phyloP scores from a whole-genome alignment of 352 stramenopile species.

The Phytophthora megakarya region DNA sequence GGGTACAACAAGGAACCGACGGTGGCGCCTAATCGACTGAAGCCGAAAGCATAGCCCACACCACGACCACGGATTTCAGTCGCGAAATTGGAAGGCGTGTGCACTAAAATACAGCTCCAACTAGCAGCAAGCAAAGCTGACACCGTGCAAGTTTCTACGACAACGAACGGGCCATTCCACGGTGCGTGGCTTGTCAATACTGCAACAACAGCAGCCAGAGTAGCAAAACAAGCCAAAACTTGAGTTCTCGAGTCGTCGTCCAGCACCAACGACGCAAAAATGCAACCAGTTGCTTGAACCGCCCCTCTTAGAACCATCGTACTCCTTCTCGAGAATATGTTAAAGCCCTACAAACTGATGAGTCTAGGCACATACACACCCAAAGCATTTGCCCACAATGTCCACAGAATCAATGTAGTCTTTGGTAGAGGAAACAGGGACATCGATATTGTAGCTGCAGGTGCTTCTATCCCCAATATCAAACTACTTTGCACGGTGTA shows the following conservation, averaged over 20 bases:
- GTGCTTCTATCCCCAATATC: neutral
- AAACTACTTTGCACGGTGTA: constrained; percentile 21
- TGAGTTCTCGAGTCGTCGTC: constrained; percentile 22
- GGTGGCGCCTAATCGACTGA: constrained; percentile 23
- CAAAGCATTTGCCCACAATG: constrained; percentile 43
- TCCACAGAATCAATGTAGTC: constrained; percentile 35
- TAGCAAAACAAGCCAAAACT: constrained; percentile 21
- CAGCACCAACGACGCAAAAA: constrained; percentile 23
- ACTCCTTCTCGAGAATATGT: constrained; percentile 35
- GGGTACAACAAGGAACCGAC: constrained; percentile 30
- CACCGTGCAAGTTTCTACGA: constrained; percentile 22
- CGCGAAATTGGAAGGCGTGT: constrained; percentile 25
- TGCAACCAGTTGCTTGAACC: constrained; percentile 23
- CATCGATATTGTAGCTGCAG: neutral
- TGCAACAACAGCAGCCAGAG: neutral
- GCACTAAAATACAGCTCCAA: constrained; percentile 32
- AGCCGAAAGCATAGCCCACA: constrained; percentile 31
- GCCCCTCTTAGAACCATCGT: constrained; percentile 24
- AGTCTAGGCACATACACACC: constrained; percentile 37
- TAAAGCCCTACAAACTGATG: constrained; percentile 39
- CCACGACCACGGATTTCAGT: constrained; percentile 27
- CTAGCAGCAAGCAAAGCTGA: constrained; percentile 19
- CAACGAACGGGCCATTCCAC: constrained; percentile 27
- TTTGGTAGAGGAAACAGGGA: constrained; percentile 1
- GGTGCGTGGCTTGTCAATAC: constrained; percentile 34